Percentiles rank a stretch among this genome's conserved stretches.
Conservation (phyloP, 495 filamentous ascomycete species). For the Trichoderma virens region DNA sequence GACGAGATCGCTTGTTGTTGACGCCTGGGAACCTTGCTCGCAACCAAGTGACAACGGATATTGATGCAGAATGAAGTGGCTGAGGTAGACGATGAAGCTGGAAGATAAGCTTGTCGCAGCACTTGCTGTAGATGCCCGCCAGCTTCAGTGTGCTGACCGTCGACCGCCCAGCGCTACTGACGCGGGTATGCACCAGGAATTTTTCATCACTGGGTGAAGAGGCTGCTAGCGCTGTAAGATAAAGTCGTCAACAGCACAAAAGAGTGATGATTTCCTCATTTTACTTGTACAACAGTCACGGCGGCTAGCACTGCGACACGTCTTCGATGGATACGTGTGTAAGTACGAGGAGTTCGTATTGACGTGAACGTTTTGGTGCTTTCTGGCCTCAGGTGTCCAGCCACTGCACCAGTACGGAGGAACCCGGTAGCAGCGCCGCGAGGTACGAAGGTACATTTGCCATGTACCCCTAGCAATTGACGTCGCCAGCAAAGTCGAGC, state of each 20-base stretch:
- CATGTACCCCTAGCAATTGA: constrained; percentile 11
- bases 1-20: background rate
- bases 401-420: background rate
- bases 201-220: background rate
- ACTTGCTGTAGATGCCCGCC: background rate
- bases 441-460: constrained; percentile 11
- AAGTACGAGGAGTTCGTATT: too few relatives aligned
- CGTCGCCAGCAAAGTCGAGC: constrained; percentile 12
- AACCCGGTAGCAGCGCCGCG: background rate
- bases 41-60: background rate
- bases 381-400: background rate
- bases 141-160: background rate
- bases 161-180: background rate
- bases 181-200: background rate
- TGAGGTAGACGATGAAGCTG: background rate
- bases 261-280: background rate
- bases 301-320: background rate
- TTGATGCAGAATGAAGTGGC: background rate
- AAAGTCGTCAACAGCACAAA: background rate
- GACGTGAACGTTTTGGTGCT: background rate
- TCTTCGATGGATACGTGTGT: too few relatives aligned
- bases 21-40: background rate
- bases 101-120: background rate
- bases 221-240: background rate
- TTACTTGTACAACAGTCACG: background rate